phyloP scores from a whole-genome alignment of 352 stramenopile species.

The Globisporangium rhizosaccharum region DNA sequence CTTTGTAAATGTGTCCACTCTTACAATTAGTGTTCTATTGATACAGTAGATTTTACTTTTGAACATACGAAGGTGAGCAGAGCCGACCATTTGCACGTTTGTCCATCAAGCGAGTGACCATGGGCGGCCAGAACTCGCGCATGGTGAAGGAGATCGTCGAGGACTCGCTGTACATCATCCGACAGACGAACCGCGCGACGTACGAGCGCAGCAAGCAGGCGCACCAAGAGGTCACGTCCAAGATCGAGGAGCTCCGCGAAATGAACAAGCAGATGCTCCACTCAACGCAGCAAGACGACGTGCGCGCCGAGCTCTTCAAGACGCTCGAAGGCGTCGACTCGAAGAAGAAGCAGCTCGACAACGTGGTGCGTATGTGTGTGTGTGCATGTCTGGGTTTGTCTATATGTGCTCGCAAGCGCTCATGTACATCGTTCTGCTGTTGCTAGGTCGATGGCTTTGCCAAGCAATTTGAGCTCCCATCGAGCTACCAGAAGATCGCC shows the following conservation, averaged over 20 bases:
- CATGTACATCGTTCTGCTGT: not conserved
- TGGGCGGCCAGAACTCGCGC: conserved; percentile 76
- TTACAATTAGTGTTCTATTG: too few species aligned
- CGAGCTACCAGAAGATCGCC: conserved; percentile 65
- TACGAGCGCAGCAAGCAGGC: conserved; percentile 60
- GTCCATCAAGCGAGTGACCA: conserved; percentile 12
- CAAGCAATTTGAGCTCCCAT: conserved; percentile 71
- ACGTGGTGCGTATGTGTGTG: conserved; percentile 26
- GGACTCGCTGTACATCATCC: conserved; percentile 79
- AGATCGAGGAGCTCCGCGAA: conserved; percentile 48
- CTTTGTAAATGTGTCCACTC: too few species aligned
- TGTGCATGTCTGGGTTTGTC: not conserved
- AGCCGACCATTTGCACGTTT: too few species aligned
- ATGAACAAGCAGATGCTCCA: conserved; percentile 62
- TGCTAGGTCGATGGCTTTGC: conserved; percentile 53
- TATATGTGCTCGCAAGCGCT: not conserved
- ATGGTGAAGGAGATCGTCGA: conserved; percentile 74
- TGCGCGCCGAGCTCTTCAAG: conserved; percentile 51
- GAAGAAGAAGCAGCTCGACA: conserved; percentile 65
- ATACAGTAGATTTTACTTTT: not conserved
- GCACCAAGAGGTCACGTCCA: conserved; percentile 50
- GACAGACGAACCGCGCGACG: conserved; percentile 58
- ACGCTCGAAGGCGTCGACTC: conserved; percentile 43
- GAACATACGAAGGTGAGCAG: too few species aligned
- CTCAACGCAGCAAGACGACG: conserved; percentile 42